Conservation (phyloP, 805 yeast genomes). For the Kockiozyma suomiensis region DNA sequence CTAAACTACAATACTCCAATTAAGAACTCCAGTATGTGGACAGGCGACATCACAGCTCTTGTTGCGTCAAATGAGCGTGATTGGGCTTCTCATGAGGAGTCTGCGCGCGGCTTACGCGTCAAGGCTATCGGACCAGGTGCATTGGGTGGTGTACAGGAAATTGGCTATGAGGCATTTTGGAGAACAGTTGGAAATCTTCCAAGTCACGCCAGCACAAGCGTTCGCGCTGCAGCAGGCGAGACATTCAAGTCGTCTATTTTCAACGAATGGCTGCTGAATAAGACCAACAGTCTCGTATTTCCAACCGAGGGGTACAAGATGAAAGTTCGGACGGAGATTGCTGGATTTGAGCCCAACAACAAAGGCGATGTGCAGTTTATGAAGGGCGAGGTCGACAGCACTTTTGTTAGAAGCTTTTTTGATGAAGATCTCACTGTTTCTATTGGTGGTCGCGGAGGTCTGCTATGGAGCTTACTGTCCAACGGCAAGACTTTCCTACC, state of each 20-base stretch:
- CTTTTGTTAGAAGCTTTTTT: constrained; percentile 40
- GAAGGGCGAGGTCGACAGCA: constrained; percentile 44
- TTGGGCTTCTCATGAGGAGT: constrained; percentile 60
- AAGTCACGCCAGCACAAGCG: constrained; percentile 53
- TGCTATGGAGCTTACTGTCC: constrained; percentile 48
- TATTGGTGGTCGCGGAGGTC: constrained; percentile 57
- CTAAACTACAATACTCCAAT: constrained; percentile 56
- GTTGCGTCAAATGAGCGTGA: constrained; percentile 54
- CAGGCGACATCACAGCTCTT: constrained; percentile 54
- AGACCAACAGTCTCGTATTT: constrained; percentile 49
- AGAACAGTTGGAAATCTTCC: constrained; percentile 57
- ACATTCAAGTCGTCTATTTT: constrained; percentile 59
- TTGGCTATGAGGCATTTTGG: constrained; percentile 64
- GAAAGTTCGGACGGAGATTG: constrained; percentile 51
- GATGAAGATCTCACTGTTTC: constrained; percentile 54
- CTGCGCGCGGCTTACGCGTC: constrained; percentile 48
- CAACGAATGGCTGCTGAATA: constrained; percentile 49
- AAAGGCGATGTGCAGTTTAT: constrained; percentile 40
- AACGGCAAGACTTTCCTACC: constrained; percentile 56
- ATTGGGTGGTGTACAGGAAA: constrained; percentile 50
- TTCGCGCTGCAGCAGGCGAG: constrained; percentile 64
- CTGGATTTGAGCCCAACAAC: constrained; percentile 40
- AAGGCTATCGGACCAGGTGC: constrained; percentile 52
- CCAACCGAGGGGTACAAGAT: constrained; percentile 52
- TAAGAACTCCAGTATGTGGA: constrained; percentile 54